Conservation (phyloP, 2,329 filamentous ascomycete species). For the Trichophaea hybrida region DNA sequence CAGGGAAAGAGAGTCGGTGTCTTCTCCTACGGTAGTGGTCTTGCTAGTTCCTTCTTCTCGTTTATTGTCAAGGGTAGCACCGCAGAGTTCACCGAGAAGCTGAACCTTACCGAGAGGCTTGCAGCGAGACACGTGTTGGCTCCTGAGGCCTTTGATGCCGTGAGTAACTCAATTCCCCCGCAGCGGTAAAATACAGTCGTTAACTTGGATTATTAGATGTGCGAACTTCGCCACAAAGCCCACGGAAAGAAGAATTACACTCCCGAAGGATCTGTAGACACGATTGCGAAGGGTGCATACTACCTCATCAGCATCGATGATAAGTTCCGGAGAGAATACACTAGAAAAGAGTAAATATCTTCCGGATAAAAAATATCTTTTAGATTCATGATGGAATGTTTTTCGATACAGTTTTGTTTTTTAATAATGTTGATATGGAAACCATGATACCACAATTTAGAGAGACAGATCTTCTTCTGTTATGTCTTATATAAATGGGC, state of each 20-base stretch:
- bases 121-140: slow-evolving; percentile 50
- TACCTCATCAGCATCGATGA: slow-evolving; percentile 70
- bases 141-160: slow-evolving; percentile 59
- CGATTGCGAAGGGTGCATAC: slow-evolving; percentile 53
- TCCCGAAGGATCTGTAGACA: slow-evolving; percentile 53
- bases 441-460: slow-evolving; percentile 5
- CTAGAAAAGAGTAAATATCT: slow-evolving; percentile 50
- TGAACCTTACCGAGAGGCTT: slow-evolving; percentile 57
- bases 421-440: slow-evolving; percentile 4
- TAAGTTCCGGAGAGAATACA: slow-evolving; percentile 72
- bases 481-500: neutral
- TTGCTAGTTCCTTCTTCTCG: slow-evolving; percentile 57
- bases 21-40: slow-evolving; percentile 67
- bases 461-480: neutral
- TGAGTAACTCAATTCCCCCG: slow-evolving; percentile 34
- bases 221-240: slow-evolving; percentile 65
- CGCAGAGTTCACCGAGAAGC: slow-evolving; percentile 49
- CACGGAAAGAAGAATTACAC: slow-evolving; percentile 68
- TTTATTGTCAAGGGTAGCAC: slow-evolving; percentile 60
- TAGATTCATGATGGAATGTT: neutral
- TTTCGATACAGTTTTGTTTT: neutral
- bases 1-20: slow-evolving; percentile 59
- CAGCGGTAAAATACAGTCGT: slow-evolving; percentile 23
- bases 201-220: slow-evolving; percentile 44
- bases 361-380: neutral